Conservation (phyloP, 306 rosid species). For the Albizia julibrissin region DNA sequence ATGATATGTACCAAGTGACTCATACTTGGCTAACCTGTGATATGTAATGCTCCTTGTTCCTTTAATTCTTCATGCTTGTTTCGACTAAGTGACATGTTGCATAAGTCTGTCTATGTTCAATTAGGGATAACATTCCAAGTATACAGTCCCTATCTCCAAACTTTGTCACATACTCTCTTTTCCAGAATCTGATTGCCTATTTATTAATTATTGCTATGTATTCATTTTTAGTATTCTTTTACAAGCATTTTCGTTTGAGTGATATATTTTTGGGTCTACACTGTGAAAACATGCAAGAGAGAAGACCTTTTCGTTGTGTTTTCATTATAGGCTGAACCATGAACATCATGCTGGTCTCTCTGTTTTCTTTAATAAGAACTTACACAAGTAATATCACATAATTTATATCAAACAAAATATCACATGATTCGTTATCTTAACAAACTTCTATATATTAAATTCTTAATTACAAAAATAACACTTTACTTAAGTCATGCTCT, state of each 20-base stretch:
- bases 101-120: background rate
- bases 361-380: background rate
- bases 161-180: too few relatives aligned
- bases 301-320: background rate
- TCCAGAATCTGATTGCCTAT: background rate
- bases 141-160: too few relatives aligned
- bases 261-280: background rate
- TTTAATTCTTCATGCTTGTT: background rate
- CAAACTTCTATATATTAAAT: background rate
- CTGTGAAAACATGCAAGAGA: background rate
- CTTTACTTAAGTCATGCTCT: background rate
- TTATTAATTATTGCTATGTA: too few relatives aligned
- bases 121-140: background rate
- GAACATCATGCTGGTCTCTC: background rate
- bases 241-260: background rate
- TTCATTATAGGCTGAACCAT: background rate
- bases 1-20: too few relatives aligned
- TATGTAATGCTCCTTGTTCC: too few relatives aligned
- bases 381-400: background rate
- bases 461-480: background rate
- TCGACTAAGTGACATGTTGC: background rate
- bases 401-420: too few relatives aligned
- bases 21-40: too few relatives aligned
- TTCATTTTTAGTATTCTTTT: background rate
- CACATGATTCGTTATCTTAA: background rate